Evolutionary conservation across 208 protist genomes (phyloP).

Genomic region (Acanthamoeba healyi): DNA sequence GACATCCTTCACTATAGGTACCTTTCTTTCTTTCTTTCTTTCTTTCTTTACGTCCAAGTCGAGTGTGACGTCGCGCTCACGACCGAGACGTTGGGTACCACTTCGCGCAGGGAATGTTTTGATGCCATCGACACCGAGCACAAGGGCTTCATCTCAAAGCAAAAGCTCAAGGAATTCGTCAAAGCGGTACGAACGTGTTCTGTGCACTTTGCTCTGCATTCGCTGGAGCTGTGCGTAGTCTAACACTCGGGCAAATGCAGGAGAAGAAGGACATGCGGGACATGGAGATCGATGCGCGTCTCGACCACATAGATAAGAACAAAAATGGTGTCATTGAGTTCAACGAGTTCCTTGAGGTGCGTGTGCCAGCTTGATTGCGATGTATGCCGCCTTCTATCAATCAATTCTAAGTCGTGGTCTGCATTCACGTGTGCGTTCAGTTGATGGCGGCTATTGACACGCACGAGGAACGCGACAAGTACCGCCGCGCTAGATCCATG

Average conservation of each 20-base stretch:
- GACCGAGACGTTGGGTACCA: background rate
- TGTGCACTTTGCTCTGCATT: background rate
- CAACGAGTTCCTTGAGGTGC: constrained; percentile 5
- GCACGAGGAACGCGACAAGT: constrained; percentile 3
- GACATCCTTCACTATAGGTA: constrained; percentile 8
- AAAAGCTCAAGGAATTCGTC: constrained; percentile 12
- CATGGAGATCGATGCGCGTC: background rate
- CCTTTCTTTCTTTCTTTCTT: background rate
- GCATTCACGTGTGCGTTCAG: background rate
- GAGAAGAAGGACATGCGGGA: background rate
- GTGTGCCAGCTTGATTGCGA: too few relatives aligned
- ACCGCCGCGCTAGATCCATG: background rate
- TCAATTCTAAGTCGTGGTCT: too few relatives aligned
- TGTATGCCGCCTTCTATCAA: too few relatives aligned
- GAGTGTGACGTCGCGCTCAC: background rate
- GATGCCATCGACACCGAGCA: background rate
- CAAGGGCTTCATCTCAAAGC: background rate
- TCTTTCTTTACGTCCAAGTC: background rate
- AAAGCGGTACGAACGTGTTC: background rate
- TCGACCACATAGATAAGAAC: background rate
- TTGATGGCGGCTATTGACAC: background rate
- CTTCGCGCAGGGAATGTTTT: background rate
- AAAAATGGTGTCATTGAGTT: background rate
- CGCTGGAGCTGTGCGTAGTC: too few relatives aligned
- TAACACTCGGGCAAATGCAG: too few relatives aligned